Evolutionary conservation across 345 rosid genomes (phyloP).

Genomic region (Corchorus olitorius): DNA sequence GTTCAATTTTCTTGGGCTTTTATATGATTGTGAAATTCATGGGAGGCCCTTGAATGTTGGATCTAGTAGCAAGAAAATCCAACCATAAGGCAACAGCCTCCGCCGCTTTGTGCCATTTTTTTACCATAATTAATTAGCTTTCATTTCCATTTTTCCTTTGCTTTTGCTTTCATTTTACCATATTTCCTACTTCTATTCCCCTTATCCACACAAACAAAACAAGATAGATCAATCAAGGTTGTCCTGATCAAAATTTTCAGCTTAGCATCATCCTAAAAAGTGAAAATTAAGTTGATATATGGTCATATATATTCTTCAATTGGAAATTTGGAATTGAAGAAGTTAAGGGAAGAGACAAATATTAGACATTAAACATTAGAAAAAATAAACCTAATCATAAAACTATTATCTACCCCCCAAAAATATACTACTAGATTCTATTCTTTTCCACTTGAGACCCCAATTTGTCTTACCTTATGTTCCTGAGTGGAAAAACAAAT

Average conservation of each 20-base stretch:
- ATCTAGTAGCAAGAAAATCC: neutral
- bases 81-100: neutral
- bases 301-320: neutral
- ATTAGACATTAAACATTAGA: neutral
- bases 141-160: neutral
- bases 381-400: neutral
- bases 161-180: neutral
- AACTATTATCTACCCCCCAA: neutral
- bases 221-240: neutral
- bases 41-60: neutral
- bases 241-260: neutral
- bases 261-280: neutral
- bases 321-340: neutral
- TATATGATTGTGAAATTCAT: neutral
- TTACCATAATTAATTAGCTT: neutral
- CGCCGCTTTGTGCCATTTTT: neutral
- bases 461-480: neutral
- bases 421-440: neutral
- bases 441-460: neutral
- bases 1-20: neutral
- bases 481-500: neutral
- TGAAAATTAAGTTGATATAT: neutral
- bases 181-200: neutral
- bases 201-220: neutral
- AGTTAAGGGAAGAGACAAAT: slow-evolving; percentile 11